Evolutionary conservation across 139 green algal species (phyloP), one percentile per base, ranked within the genome.

Genomic region (Closterium sp.): DNA sequence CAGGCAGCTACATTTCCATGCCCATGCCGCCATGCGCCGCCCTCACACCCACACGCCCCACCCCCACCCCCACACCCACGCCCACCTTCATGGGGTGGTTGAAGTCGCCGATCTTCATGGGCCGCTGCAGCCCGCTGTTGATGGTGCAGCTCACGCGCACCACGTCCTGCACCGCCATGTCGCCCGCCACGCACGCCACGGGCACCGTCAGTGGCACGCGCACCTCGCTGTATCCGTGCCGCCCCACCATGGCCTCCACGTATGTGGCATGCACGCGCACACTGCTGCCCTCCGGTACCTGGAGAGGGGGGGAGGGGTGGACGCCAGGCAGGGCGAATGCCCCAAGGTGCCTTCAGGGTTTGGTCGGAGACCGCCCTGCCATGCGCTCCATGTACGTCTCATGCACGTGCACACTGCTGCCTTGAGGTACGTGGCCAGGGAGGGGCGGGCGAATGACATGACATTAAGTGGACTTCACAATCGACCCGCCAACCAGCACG

Each of bases 91-190:
- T 85, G 81, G 81, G 81, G 81, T 85, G 81, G 28, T 85, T 85
- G 81, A 85, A 85, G 81, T 85, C 81, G 4, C 81, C 81, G 19
- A 85, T 85, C 81, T 85, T 85, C 81, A 85, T 85, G n/a, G 81
- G 28, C 8, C 6, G 19, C 81, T 31, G 81, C 81, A 85, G n/a
- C 4, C 81, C 81, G 25, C 81, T 85, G 25, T 85, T 85, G 81
- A 85, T 85, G 30, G 30, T 34, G 83, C 83, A 86, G 83, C 83
- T 86, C 83, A 86, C n/a, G 7, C 30, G n/a, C 83, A 86, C 83
- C 30, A 86, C 30, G 30, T 86, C 83, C 30, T 86, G 83, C 83
- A 86, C 30, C 21, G 83, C 83, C 83, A 33, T 9, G 83, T 86
- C 30, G 7, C 8, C 30, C 1, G 83, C 21, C 2, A 86, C 4